Base-by-base conservation (phyloP, 768 basidiomycete species). In the Lactarius evosmus region DNA sequence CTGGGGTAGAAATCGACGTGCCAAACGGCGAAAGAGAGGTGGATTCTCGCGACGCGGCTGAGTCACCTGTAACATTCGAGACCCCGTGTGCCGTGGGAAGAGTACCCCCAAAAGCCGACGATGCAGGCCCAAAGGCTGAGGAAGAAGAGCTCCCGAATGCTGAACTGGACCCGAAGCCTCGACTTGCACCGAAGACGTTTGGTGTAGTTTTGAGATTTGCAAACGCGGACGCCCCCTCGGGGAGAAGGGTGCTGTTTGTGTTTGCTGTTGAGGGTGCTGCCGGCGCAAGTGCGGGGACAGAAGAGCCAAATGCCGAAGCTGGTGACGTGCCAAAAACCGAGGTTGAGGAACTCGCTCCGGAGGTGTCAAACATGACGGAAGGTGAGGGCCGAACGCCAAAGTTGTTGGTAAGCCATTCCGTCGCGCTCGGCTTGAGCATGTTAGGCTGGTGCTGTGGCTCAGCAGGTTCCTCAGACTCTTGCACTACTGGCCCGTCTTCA, bases 101-200 rank as follows among this genome's bases (percentile, higher is more conserved):
- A 0, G 41, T 12, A 7, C 36, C 40, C 6, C 46, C 51, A 58
- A 62, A 60, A 22, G 50, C 46, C n/a, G 61, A 52, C 11, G 66
- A 57, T 11, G 67, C 53, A 4, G 63, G 33, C 29, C 67, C 68
- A 38, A 70, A 72, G 4, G 66, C 65, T 7, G 71, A 70, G 0
- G 63, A 56, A 33, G 68, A 56, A 36, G 68, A 53, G 5, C 53
- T 57, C 6, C 67, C 66, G 25, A 71, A 71, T 2, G 62, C 66
- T 17, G 72, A 57, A 38, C 61, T 38, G 14, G 59, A 58, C 53
- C 74, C 40, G 40, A 67, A 70, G 17, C 41, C 6, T 19, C 36
- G 30, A 8, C 58, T 71, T 1, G 74, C 74, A 60, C 74, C 74
- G 55, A 79, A 80, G 6, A 69, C 71, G 38, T 75, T 80, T 1